A percentile compares a stretch with the other conserved stretches of the same genome.
Conservation (phyloP, 805 yeast genomes). For the Sugiyamaella lignohabitans region DNA sequence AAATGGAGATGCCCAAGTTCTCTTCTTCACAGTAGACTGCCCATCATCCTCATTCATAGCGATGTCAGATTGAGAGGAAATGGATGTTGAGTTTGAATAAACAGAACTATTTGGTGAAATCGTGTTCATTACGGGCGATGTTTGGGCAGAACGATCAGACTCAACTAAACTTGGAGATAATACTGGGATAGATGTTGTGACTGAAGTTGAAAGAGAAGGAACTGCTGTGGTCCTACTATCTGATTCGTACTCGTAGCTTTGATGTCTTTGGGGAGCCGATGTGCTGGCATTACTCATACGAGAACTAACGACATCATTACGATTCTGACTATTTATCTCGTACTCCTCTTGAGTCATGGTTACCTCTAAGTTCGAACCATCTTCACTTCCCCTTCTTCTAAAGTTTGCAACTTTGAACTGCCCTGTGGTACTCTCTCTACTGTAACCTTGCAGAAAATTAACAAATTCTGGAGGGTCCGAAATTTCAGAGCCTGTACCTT, state of each 20-base stretch:
- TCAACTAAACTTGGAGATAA: conserved; percentile 8
- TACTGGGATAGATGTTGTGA: neutral
- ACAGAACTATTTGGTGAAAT: conserved; percentile 23
- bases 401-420: conserved; percentile 33
- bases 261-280: neutral
- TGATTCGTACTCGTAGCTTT: neutral
- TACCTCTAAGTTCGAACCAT: neutral
- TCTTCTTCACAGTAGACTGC: conserved; percentile 15
- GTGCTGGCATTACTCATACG: neutral
- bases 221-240: neutral
- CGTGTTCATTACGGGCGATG: conserved; percentile 20
- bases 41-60: conserved; percentile 8
- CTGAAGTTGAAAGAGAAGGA: neutral
- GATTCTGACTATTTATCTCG: neutral
- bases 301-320: neutral
- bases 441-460: conserved; percentile 46
- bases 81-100: conserved; percentile 20
- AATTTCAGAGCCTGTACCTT: conserved; percentile 61
- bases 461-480: conserved; percentile 55
- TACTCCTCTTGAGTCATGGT: too few species aligned
- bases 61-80: conserved; percentile 15
- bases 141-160: conserved; percentile 16
- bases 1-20: conserved; percentile 42
- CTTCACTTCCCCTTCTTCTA: conserved; percentile 9
- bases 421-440: conserved; percentile 27